A percentile compares a stretch with the other conserved stretches of the same genome.
phyloP scores from a whole-genome alignment of 176 grass and related monocot genomes.

The Carex pumila region DNA sequence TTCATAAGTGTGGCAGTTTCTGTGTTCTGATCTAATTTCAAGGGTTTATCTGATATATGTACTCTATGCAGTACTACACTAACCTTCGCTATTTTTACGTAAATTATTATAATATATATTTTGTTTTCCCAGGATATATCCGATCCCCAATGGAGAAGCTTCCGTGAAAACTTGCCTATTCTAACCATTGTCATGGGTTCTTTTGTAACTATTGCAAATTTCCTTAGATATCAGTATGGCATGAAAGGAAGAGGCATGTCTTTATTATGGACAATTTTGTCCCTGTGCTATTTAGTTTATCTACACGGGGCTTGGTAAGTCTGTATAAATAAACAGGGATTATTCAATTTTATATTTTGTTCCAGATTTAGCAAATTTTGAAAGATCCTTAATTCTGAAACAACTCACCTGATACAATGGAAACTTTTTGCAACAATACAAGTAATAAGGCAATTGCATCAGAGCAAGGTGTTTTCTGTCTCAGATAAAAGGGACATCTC shows the following conservation, averaged over 20 bases:
- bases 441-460: not conserved
- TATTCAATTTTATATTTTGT: not conserved
- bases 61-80: not conserved
- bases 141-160: constrained; percentile 90
- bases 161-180: constrained; percentile 67
- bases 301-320: constrained; percentile 90
- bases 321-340: not conserved
- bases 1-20: not conserved
- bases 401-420: not conserved
- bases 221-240: constrained; percentile 34
- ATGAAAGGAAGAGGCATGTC: constrained; percentile 63
- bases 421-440: constrained; percentile 3
- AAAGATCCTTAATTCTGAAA: not conserved
- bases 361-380: not conserved
- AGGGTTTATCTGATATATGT: not conserved
- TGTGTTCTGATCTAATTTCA: not conserved
- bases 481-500: not conserved
- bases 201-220: constrained; percentile 48
- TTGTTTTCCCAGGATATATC: constrained; percentile 56
- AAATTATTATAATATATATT: not conserved
- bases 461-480: not conserved
- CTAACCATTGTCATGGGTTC: constrained; percentile 58
- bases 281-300: constrained; percentile 70
- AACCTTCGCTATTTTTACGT: not conserved
- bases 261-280: constrained; percentile 67